A percentile compares a stretch with the other conserved stretches of the same genome.
Conservation (phyloP, 208 protist genomes). For the Acanthamoeba divionensis region DNA sequence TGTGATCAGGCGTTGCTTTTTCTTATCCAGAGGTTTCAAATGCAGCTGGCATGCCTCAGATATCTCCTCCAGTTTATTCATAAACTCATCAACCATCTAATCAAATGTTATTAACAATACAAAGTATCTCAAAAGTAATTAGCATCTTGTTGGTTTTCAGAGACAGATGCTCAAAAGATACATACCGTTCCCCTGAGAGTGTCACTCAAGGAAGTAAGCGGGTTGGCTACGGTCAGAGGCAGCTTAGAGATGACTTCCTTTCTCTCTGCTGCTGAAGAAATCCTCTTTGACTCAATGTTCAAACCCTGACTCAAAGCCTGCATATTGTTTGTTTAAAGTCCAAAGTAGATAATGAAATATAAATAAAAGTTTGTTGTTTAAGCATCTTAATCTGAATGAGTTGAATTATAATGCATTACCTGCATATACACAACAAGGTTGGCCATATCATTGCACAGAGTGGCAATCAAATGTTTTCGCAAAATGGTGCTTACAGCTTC, state of each 20-base stretch:
- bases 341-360: no score
- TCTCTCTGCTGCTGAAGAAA: not conserved
- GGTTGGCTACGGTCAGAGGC: not conserved
- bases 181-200: not conserved
- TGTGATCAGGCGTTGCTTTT: slow-evolving; percentile 22
- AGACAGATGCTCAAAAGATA: no score
- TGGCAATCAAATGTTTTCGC: slow-evolving; percentile 8
- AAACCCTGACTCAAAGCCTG: not conserved
- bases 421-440: not conserved
- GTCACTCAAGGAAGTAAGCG: not conserved
- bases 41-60: not conserved
- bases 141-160: not conserved
- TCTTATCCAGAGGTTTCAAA: slow-evolving; percentile 47
- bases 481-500: not conserved
- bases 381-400: not conserved
- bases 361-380: no score
- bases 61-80: not conserved
- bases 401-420: not conserved
- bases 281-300: not conserved
- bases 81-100: slow-evolving; percentile 20
- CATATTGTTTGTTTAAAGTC: no score
- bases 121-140: not conserved
- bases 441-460: not conserved
- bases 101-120: not conserved
- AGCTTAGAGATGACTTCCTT: slow-evolving; percentile 4